These are phyloP conservation scores for Cucumis cinereus DNA, from an alignment of 306 rosid genomes.

Conservation along the genomic window DNA sequence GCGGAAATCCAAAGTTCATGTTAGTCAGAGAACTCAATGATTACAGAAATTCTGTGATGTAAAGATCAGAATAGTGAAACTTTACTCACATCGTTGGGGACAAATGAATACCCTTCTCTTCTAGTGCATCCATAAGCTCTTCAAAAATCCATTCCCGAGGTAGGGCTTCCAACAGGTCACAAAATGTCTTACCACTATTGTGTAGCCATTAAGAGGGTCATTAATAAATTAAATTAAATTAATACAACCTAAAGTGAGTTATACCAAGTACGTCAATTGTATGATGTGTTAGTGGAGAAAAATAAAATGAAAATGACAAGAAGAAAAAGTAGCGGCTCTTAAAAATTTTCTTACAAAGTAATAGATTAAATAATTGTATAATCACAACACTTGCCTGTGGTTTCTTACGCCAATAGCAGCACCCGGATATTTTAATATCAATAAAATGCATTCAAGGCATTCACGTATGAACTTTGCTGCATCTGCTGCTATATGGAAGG, in stretches of 20 bases:
- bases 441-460: constrained; percentile 88
- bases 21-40: background rate
- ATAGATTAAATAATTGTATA: background rate
- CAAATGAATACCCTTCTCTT: constrained; percentile 60
- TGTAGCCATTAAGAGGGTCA: background rate
- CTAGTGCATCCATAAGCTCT: constrained; percentile 89
- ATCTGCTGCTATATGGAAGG: constrained; percentile 95
- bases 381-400: constrained; percentile 53
- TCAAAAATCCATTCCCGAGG: constrained; percentile 97
- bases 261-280: constrained; percentile 2
- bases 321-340: background rate
- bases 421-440: constrained; percentile 67
- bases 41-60: background rate
- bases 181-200: constrained; percentile 79
- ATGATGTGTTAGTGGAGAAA: background rate
- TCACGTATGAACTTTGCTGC: constrained; percentile 94
- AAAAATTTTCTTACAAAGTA: background rate
- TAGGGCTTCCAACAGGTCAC: constrained; percentile 85
- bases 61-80: background rate
- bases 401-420: constrained; percentile 83
- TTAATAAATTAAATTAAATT: background rate
- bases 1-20: background rate
- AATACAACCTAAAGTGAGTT: background rate
- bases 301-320: background rate
- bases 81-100: constrained; percentile 61